Percentiles rank a stretch among this genome's conserved stretches.
phyloP scores from a whole-genome alignment of 2,329 filamentous ascomycete genomes.

The Ramularia collo-cygni region DNA sequence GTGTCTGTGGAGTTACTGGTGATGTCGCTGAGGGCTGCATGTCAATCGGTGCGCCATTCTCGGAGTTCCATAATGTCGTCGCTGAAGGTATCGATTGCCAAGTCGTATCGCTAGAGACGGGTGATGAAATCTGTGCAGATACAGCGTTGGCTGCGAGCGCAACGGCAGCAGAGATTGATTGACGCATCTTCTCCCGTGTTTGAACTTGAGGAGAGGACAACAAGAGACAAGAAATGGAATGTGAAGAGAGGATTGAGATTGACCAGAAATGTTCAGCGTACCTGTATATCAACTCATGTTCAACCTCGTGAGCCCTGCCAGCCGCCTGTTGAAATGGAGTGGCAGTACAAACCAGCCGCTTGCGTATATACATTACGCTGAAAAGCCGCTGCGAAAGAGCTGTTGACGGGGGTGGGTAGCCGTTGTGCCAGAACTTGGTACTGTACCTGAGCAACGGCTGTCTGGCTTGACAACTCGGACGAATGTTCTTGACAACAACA shows the following conservation, averaged over 20 bases:
- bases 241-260: background rate
- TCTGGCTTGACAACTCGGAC: too few relatives aligned
- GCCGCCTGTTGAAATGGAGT: background rate
- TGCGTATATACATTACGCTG: too few relatives aligned
- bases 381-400: too few relatives aligned
- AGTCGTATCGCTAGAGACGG: too few relatives aligned
- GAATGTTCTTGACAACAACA: too few relatives aligned
- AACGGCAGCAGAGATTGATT: conserved; percentile 1
- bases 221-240: conserved; percentile 1
- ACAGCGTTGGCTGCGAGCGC: conserved; percentile 5
- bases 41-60: too few relatives aligned
- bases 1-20: background rate
- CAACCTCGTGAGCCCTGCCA: background rate
- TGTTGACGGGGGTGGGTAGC: too few relatives aligned
- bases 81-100: too few relatives aligned
- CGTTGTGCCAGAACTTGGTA: too few relatives aligned
- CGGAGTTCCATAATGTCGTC: too few relatives aligned
- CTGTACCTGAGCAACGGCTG: too few relatives aligned
- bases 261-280: conserved; percentile 2
- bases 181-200: conserved; percentile 2
- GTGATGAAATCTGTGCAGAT: background rate
- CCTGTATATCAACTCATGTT: conserved; percentile 3
- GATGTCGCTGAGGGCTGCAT: background rate
- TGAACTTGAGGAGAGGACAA: background rate
- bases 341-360: too few relatives aligned